Evolutionary conservation across 306 rosid genomes (phyloP), one percentile per base, ranked within the genome.

Genomic region (Castanopsis chinensis): DNA sequence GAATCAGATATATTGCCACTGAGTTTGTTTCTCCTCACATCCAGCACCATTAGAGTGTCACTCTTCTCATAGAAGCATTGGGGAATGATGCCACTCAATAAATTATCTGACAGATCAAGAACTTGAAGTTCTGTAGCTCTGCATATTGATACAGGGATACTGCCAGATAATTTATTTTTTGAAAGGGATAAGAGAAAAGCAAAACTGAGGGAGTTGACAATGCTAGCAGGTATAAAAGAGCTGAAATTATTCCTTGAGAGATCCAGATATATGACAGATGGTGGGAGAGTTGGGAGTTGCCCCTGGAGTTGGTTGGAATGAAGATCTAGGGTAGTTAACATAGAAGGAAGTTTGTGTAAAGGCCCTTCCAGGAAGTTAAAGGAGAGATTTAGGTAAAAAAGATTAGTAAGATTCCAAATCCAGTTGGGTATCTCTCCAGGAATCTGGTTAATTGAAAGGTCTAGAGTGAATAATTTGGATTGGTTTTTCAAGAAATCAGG

Each of bases 231-330:
- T 32, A 84, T 65, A 30, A 5, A 0, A 67, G 77, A 90, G 60
- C 18, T 77, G 81, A 90, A 88, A 0, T 81, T 14, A 75, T 88
- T 90, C 0, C 0, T 0, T 0, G 93, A 90, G 69, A 41, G 84
- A 55, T 83, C 91, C 71, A 88, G 32, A 75, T 86, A 90, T 4
- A 0, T 0, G 2, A 0, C 0, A 0, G 0, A 0, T 11, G 11
- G 9, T 10, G 78, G 84, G 12, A 80, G n/a, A 10, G 43, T 0
- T 0, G 85, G 76, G 43, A 89, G 10, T 23, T 67, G 19, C 4
- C 90, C 91, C n/a, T 63, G 77, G 9, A 90, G 79, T 1, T 41
- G 63, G 79, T 90, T 90, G 3, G 65, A 43, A 60, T 78, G 89
- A 5, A 90, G 87, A 77, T 90, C 92, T 53, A 90, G 72, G 3